Conservation (phyloP, 305 asterid species). For the Coffea humblotiana region DNA sequence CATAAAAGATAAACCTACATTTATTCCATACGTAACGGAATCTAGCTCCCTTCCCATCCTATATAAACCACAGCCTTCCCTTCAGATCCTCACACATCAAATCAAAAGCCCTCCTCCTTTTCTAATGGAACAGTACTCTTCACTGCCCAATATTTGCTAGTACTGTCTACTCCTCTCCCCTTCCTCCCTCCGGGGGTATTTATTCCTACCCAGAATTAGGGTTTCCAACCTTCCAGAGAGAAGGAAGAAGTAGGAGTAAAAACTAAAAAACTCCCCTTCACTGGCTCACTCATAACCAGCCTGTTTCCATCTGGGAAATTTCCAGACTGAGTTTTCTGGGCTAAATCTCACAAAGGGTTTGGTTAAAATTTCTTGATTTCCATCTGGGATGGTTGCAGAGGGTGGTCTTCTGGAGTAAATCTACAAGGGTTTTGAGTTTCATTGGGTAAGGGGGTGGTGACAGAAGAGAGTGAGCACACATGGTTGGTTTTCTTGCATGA, state of each 20-base stretch:
- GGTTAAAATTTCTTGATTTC: background rate
- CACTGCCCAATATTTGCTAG: background rate
- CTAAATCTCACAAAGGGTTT: background rate
- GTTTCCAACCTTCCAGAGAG: background rate
- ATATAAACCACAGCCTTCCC: conserved; percentile 37
- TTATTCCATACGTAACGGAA: conserved; percentile 52
- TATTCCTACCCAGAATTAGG: conserved; percentile 10
- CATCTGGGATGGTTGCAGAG: background rate
- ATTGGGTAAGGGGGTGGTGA: conserved; percentile 69
- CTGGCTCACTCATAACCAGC: too few species aligned
- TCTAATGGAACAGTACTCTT: conserved; percentile 40
- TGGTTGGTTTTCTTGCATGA: conserved; percentile 79
- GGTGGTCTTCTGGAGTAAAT: background rate
- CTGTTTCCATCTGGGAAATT: background rate
- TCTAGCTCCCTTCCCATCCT: conserved; percentile 40
- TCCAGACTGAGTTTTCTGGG: conserved; percentile 3
- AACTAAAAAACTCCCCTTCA: too few species aligned
- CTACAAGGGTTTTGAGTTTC: background rate
- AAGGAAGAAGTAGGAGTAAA: background rate
- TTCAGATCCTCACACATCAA: conserved; percentile 34
- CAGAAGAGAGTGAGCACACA: conserved; percentile 98
- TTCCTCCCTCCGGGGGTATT: background rate
- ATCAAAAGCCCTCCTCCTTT: conserved; percentile 17
- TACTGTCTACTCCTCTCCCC: background rate
- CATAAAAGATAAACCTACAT: conserved; percentile 51